Evolutionary conservation across 768 basidiomycete species (phyloP).

Genomic region (Lactifluus pinguis): DNA sequence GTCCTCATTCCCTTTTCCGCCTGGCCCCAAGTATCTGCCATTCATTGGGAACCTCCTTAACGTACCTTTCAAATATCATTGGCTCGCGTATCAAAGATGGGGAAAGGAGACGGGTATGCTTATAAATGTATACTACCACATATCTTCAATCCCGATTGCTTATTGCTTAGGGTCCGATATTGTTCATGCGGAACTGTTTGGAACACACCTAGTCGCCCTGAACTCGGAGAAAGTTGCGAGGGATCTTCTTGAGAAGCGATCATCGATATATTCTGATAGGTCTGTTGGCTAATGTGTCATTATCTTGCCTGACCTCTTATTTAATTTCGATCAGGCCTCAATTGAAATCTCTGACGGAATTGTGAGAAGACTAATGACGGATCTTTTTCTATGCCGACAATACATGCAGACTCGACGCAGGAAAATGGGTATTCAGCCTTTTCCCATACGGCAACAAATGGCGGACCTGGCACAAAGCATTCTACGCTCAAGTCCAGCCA

Average conservation of each 20-base stretch:
- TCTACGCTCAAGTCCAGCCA: slow-evolving; percentile 34
- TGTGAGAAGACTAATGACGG: slow-evolving; percentile 14
- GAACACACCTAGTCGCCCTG: slow-evolving; percentile 23
- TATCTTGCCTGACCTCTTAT: background rate
- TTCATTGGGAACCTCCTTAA: slow-evolving; percentile 20
- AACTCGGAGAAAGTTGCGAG: slow-evolving; percentile 25
- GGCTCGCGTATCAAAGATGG: slow-evolving; percentile 18
- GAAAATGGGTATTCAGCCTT: slow-evolving; percentile 29
- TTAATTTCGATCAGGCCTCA: slow-evolving; percentile 11
- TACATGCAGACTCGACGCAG: slow-evolving; percentile 33
- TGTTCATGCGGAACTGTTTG: slow-evolving; percentile 22
- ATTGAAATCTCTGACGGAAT: slow-evolving; percentile 24
- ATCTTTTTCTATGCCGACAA: background rate
- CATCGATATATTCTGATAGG: slow-evolving; percentile 28
- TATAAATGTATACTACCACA: background rate
- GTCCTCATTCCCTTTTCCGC: background rate
- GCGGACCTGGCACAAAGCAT: slow-evolving; percentile 33
- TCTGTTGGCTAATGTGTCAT: background rate
- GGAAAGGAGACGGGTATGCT: slow-evolving; percentile 19
- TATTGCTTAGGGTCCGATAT: slow-evolving; percentile 21
- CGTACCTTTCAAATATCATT: slow-evolving; percentile 17
- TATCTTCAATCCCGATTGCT: background rate
- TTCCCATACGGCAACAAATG: slow-evolving; percentile 35
- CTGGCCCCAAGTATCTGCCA: slow-evolving; percentile 20
- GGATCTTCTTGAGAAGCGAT: slow-evolving; percentile 27